A percentile compares a stretch with the other conserved stretches of the same genome.
Evolutionary conservation across 257 asterid genomes (phyloP).

Genomic region (Petunia axillaris): DNA sequence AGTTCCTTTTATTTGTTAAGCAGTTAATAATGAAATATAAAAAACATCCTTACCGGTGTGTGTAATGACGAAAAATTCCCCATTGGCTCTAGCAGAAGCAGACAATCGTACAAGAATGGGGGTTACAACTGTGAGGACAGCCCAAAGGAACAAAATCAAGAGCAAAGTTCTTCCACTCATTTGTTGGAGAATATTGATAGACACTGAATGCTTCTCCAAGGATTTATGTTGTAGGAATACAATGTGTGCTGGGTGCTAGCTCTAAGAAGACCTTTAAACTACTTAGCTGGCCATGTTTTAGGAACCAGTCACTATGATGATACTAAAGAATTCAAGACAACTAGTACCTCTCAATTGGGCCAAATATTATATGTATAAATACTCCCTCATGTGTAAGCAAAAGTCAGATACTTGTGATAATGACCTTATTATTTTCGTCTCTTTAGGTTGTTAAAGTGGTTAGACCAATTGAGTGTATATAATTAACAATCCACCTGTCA

Average conservation of each 20-base stretch:
- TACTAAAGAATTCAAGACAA: constrained; percentile 31
- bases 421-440: constrained; percentile 30
- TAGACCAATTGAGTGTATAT: constrained; percentile 47
- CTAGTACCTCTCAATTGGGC: constrained; percentile 18
- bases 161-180: constrained; percentile 72
- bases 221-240: constrained; percentile 26
- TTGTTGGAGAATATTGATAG: constrained; percentile 35
- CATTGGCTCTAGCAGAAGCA: constrained; percentile 56
- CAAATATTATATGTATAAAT: constrained; percentile 1
- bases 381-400: background rate
- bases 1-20: background rate
- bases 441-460: constrained; percentile 62
- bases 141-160: constrained; percentile 75
- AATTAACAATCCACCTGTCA: constrained; percentile 41
- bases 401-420: constrained; percentile 41
- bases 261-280: constrained; percentile 31
- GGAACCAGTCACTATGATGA: constrained; percentile 33
- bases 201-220: constrained; percentile 27
- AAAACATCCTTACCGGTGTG: constrained; percentile 37
- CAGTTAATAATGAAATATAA: background rate
- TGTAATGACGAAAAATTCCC: constrained; percentile 29
- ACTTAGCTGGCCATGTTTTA: constrained; percentile 66
- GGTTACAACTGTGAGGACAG: constrained; percentile 64
- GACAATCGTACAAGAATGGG: constrained; percentile 71
- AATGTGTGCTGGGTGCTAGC: background rate